These are phyloP conservation scores for Botryotinia narcissicola DNA, from an alignment of 2,329 filamentous ascomycete species.

Conservation along the genomic window DNA sequence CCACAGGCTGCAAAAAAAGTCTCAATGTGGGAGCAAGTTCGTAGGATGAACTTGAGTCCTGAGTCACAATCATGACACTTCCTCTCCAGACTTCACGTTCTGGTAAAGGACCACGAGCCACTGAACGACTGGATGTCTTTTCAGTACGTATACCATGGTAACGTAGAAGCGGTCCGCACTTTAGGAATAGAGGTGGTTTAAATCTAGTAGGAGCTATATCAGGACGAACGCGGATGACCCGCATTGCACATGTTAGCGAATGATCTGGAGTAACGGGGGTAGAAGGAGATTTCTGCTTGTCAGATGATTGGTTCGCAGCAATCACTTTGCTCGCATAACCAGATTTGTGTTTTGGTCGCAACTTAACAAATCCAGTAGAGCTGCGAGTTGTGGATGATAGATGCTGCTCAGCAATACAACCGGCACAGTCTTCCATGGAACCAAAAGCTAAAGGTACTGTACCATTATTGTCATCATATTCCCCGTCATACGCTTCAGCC, in stretches of 20 bases:
- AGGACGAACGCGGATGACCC: slow-evolving; percentile 39
- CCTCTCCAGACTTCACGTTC: slow-evolving; percentile 88
- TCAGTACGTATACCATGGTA: slow-evolving; percentile 81
- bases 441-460: slow-evolving; percentile 36
- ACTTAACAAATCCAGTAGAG: slow-evolving; percentile 12
- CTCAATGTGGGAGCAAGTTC: slow-evolving; percentile 76
- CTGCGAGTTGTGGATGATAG: neutral
- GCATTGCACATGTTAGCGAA: slow-evolving; percentile 40
- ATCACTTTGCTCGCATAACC: slow-evolving; percentile 21
- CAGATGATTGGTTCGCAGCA: slow-evolving; percentile 15
- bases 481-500: slow-evolving; percentile 64
- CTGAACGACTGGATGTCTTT: slow-evolving; percentile 42
- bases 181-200: slow-evolving; percentile 78
- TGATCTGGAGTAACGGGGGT: slow-evolving; percentile 25
- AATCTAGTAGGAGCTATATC: slow-evolving; percentile 62
- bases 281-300: slow-evolving; percentile 6
- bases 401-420: slow-evolving; percentile 25
- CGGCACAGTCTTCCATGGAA: slow-evolving; percentile 23
- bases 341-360: slow-evolving; percentile 19
- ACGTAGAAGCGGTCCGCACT: slow-evolving; percentile 84
- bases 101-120: slow-evolving; percentile 36
- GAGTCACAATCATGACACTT: slow-evolving; percentile 91
- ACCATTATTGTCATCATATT: slow-evolving; percentile 63
- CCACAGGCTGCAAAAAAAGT: slow-evolving; percentile 83
- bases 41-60: slow-evolving; percentile 80